phyloP scores from a whole-genome alignment of 371 early-diverging fungal species.

The Mucor sp. region DNA sequence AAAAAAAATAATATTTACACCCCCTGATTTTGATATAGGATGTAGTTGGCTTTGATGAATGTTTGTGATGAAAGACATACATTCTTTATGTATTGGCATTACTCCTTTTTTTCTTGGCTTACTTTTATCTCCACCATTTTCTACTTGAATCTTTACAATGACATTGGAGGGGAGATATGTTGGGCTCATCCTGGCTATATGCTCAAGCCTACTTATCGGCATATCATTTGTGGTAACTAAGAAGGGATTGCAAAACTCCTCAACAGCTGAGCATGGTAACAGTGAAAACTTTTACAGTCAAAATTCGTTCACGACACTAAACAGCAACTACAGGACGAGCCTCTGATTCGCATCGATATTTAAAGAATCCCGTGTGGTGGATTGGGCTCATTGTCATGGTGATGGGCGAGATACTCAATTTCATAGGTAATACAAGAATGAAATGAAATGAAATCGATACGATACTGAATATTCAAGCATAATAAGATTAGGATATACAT shows the following conservation, averaged over 20 bases:
- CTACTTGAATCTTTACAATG: not conserved
- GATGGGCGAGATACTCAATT: slow-evolving; percentile 12
- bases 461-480: not conserved
- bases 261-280: slow-evolving; percentile 9
- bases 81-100: slow-evolving; percentile 1
- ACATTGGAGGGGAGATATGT: slow-evolving; percentile 6
- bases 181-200: slow-evolving; percentile 6
- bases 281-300: not conserved
- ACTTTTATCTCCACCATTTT: not conserved
- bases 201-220: slow-evolving; percentile 6
- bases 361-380: slow-evolving; percentile 15
- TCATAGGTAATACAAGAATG: slow-evolving; percentile 48
- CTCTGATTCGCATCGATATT: slow-evolving; percentile 4
- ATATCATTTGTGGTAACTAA: slow-evolving; percentile 10
- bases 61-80: not conserved
- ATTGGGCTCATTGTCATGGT: slow-evolving; percentile 10
- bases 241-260: slow-evolving; percentile 7
- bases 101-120: not conserved
- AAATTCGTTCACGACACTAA: not conserved
- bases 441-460: not conserved
- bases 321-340: slow-evolving; percentile 1
- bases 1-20: not conserved
- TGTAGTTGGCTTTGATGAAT: not conserved
- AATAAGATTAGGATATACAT: slow-evolving; percentile 47
- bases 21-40: not conserved